These are phyloP conservation scores for Calamus simplicifolius DNA, from an alignment of 176 grass and related monocot genomes.

Conservation along the genomic window DNA sequence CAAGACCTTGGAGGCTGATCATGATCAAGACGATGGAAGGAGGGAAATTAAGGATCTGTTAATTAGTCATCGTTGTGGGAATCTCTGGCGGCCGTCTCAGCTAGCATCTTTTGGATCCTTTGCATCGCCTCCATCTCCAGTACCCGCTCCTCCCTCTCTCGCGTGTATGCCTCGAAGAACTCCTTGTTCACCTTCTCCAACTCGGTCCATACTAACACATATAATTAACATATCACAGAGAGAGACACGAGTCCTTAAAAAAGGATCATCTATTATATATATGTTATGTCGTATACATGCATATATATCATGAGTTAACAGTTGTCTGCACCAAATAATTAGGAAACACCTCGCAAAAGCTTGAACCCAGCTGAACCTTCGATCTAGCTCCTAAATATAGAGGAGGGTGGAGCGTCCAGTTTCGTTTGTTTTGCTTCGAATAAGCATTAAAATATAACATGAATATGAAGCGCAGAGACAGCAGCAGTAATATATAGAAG, in stretches of 20 bases:
- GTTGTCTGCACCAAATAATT: too few relatives aligned
- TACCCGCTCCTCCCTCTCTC: background rate
- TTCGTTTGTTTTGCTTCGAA: background rate
- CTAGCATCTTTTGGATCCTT: slow-evolving; percentile 2
- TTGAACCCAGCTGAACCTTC: too few relatives aligned
- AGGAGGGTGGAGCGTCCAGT: too few relatives aligned
- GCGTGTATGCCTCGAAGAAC: slow-evolving; percentile 8
- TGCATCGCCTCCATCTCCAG: background rate
- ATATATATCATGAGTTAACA: too few relatives aligned
- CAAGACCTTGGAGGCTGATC: background rate
- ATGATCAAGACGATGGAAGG: background rate
- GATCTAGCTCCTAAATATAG: too few relatives aligned
- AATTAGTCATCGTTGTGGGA: background rate
- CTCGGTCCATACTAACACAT: background rate
- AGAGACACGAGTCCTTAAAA: background rate
- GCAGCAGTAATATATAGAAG: background rate
- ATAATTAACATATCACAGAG: background rate
- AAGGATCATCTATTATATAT: too few relatives aligned
- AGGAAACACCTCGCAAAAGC: too few relatives aligned
- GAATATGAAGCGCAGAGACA: too few relatives aligned
- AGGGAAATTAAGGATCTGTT: background rate
- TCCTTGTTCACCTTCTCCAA: slow-evolving; percentile 20
- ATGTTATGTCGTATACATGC: too few relatives aligned
- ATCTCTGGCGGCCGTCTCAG: slow-evolving; percentile 2
- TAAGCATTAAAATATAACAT: background rate